Evolutionary conservation across 1,284 basidiomycete genomes (phyloP).

Genomic region (Tylopilus orsonianus): DNA sequence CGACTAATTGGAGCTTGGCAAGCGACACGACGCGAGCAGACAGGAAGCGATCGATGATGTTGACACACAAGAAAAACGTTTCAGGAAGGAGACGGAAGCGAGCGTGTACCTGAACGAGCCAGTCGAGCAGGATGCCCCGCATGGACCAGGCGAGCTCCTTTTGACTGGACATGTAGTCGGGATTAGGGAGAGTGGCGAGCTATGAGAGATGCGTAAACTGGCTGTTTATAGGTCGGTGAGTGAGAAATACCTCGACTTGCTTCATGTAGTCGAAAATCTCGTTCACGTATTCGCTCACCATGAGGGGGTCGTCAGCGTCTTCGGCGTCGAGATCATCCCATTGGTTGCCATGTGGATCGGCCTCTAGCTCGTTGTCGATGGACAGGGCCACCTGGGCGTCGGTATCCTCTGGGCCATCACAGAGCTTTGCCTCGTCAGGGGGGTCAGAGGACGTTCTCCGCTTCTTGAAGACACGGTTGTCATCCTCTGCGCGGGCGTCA

Average conservation of each 20-base stretch:
- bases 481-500: conserved; percentile 45
- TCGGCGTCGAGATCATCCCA: conserved; percentile 94
- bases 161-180: conserved; percentile 89
- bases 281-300: conserved; percentile 95
- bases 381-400: conserved; percentile 35
- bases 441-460: conserved; percentile 69
- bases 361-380: conserved; percentile 48
- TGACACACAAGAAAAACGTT: conserved; percentile 92
- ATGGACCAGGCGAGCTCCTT: conserved; percentile 92
- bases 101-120: conserved; percentile 95
- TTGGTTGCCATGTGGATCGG: conserved; percentile 57
- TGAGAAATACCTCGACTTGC: conserved; percentile 54
- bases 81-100: conserved; percentile 94
- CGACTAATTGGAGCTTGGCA: conserved; percentile 93
- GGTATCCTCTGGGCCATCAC: conserved; percentile 29
- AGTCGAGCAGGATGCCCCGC: conserved; percentile 94
- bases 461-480: conserved; percentile 63
- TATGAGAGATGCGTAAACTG: conserved; percentile 33
- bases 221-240: conserved; percentile 9
- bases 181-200: conserved; percentile 82
- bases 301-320: conserved; percentile 91
- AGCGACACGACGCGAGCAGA: conserved; percentile 88
- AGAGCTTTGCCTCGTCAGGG: conserved; percentile 49
- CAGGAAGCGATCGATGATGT: conserved; percentile 97
- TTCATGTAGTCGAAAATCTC: conserved; percentile 96